Evolutionary conservation across 1,139 yeast genomes (phyloP).

Genomic region (Yamadazyma dushanensis): DNA sequence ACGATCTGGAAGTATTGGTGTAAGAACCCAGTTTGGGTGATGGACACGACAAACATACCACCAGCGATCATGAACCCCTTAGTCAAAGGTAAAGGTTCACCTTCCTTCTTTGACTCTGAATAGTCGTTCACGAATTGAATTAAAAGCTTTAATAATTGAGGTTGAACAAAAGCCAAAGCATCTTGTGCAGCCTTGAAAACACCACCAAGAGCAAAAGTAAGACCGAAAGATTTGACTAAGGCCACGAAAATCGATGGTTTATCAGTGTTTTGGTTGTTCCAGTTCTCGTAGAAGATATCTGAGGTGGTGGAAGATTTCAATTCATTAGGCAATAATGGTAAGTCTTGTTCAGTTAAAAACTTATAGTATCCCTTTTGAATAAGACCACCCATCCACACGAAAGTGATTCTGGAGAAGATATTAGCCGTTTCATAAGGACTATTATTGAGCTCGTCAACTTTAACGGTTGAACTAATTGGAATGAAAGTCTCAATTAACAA

Average conservation of each 20-base stretch:
- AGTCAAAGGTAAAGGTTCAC: constrained; percentile 58
- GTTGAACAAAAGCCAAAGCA: constrained; percentile 80
- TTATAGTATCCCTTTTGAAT: constrained; percentile 83
- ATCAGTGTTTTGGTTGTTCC: constrained; percentile 49
- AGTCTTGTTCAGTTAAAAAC: constrained; percentile 71
- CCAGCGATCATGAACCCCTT: constrained; percentile 82
- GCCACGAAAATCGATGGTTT: constrained; percentile 70
- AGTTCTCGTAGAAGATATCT: constrained; percentile 51
- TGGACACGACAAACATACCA: constrained; percentile 81
- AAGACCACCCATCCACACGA: constrained; percentile 89
- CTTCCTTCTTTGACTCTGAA: constrained; percentile 37
- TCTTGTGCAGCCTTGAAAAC: constrained; percentile 80
- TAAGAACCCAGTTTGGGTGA: constrained; percentile 77
- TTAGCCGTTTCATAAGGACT: constrained; percentile 81
- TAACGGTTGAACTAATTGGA: constrained; percentile 43
- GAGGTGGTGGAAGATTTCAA: constrained; percentile 57
- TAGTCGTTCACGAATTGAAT: constrained; percentile 85
- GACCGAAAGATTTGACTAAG: constrained; percentile 68
- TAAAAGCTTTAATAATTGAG: constrained; percentile 74
- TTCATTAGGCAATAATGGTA: constrained; percentile 75
- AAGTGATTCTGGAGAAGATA: constrained; percentile 75
- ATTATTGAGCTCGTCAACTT: constrained; percentile 38
- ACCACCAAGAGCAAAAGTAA: constrained; percentile 68
- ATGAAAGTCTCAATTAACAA: constrained; percentile 54
- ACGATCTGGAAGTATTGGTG: constrained; percentile 93